Conservation (phyloP, 1,284 basidiomycete genomes). For the Trichosporon inkin region DNA sequence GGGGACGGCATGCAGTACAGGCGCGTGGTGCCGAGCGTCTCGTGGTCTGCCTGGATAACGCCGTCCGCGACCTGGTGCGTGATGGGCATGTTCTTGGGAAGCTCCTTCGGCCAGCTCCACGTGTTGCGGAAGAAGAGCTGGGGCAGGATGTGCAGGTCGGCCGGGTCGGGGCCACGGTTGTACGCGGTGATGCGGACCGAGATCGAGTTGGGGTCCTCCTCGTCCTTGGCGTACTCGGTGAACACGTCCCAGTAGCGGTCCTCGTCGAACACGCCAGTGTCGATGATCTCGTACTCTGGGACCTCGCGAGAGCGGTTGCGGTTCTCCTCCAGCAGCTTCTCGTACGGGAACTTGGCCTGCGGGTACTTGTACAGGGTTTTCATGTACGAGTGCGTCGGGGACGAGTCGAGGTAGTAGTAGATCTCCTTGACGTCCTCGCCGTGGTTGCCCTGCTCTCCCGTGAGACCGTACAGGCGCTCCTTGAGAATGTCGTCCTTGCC, state of each 20-base stretch:
- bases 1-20: conserved; percentile 89
- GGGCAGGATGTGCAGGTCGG: conserved; percentile 90
- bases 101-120: conserved; percentile 89
- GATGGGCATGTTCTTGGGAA: conserved; percentile 67
- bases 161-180: conserved; percentile 92
- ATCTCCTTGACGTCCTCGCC: conserved; percentile 98
- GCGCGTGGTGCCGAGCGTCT: conserved; percentile 67
- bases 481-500: conserved; percentile 91
- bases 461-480: conserved; percentile 89
- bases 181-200: conserved; percentile 94
- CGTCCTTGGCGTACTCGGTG: conserved; percentile 89
- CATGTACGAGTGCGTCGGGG: conserved; percentile 99
- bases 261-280: conserved; percentile 86
- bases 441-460: conserved; percentile 93
- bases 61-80: conserved; percentile 57
- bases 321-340: conserved; percentile 83
- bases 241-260: conserved; percentile 92
- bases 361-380: conserved; percentile 99
- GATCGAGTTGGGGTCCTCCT: conserved; percentile 78
- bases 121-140: conserved; percentile 97
- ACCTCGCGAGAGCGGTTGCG: conserved; percentile 77
- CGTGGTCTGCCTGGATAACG: conserved; percentile 69
- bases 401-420: conserved; percentile 97
- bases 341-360: conserved; percentile 85
- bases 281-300: conserved; percentile 86